phyloP scores from a whole-genome alignment of 805 yeast species.

The Sugiyamaella lignohabitans region DNA sequence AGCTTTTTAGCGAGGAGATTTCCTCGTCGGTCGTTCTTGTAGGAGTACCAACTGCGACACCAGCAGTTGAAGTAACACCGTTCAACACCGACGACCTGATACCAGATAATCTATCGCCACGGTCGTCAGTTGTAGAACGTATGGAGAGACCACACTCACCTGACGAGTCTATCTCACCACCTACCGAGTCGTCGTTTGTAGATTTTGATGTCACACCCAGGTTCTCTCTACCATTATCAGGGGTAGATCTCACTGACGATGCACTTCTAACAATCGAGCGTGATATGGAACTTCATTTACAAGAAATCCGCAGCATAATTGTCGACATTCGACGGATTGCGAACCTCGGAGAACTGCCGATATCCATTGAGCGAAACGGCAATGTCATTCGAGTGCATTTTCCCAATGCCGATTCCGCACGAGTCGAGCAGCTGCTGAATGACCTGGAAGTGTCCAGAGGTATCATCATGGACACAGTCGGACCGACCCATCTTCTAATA shows the following conservation, averaged over 20 bases:
- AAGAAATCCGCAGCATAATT: slow-evolving; percentile 36
- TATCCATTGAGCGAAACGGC: slow-evolving; percentile 38
- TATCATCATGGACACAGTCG: slow-evolving; percentile 33
- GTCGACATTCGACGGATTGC: slow-evolving; percentile 43
- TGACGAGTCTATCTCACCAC: not conserved
- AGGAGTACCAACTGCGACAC: not conserved
- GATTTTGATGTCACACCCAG: slow-evolving; percentile 49
- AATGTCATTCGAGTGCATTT: slow-evolving; percentile 52
- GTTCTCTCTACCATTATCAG: slow-evolving; percentile 34
- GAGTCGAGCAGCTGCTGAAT: slow-evolving; percentile 48
- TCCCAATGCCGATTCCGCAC: slow-evolving; percentile 59
- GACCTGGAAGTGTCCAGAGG: slow-evolving; percentile 60
- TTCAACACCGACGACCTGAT: not conserved
- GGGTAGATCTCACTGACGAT: slow-evolving; percentile 39
- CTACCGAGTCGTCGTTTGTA: slow-evolving; percentile 34
- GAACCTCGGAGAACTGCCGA: slow-evolving; percentile 57
- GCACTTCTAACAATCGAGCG: slow-evolving; percentile 36
- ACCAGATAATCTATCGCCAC: not conserved
- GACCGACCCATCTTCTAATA: slow-evolving; percentile 1
- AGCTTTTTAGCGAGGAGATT: too few relatives aligned
- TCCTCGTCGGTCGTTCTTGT: not conserved
- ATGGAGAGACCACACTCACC: not conserved
- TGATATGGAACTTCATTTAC: slow-evolving; percentile 28
- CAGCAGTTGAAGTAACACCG: not conserved
- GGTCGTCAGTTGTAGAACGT: not conserved